Percentiles rank a stretch among this genome's conserved stretches.
Evolutionary conservation across 2,329 filamentous ascomycete species (phyloP).

Genomic region (Triangularia verruculosa): DNA sequence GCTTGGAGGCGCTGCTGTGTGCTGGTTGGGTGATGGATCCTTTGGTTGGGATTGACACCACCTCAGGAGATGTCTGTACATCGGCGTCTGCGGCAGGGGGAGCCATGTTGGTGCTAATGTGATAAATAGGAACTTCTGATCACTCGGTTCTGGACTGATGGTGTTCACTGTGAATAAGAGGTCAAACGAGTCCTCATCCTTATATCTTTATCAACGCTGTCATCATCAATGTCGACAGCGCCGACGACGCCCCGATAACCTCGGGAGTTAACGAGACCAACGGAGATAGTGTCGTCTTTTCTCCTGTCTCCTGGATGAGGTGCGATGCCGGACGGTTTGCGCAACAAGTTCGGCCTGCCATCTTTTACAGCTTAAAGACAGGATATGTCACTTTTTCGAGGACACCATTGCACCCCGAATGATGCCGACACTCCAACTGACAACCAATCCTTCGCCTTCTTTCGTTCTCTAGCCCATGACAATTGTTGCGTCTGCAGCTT

Average conservation of each 20-base stretch:
- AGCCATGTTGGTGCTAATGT: slow-evolving; percentile 25
- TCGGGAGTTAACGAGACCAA: background rate
- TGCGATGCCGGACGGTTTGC: slow-evolving; percentile 17
- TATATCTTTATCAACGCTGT: slow-evolving; percentile 5
- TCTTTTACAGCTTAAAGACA: background rate
- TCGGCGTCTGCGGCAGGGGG: slow-evolving; percentile 32
- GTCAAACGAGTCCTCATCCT: background rate
- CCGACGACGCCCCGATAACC: background rate
- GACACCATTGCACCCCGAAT: background rate
- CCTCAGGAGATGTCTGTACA: slow-evolving; percentile 16
- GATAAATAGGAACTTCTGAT: background rate
- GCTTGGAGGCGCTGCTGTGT: slow-evolving; percentile 25
- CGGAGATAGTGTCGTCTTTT: slow-evolving; percentile 7
- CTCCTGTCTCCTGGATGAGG: slow-evolving; percentile 10
- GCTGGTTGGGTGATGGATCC: background rate
- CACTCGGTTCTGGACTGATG: background rate
- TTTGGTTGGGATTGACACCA: slow-evolving; percentile 20
- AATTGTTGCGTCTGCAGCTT: background rate
- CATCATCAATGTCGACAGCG: background rate
- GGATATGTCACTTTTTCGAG: background rate
- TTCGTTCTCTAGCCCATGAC: background rate
- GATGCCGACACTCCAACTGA: background rate
- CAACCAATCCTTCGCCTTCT: background rate
- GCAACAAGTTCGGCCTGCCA: slow-evolving; percentile 4
- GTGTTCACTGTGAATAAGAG: background rate